phyloP scores from a whole-genome alignment of 2,329 filamentous ascomycete species.

The Pseudogymnoascus sp. region DNA sequence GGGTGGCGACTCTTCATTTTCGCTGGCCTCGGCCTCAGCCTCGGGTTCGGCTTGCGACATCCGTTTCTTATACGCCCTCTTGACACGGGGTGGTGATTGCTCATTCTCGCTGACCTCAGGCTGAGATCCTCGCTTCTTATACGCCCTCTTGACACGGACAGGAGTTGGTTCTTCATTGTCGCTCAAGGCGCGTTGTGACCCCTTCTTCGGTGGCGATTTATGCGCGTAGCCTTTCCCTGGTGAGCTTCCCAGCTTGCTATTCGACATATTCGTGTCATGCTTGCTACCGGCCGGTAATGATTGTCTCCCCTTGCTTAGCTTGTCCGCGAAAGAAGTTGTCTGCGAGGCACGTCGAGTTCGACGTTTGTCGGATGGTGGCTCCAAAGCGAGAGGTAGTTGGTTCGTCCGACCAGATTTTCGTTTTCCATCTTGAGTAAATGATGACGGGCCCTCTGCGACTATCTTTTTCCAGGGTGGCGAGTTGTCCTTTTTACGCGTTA shows the following conservation, averaged over 20 bases:
- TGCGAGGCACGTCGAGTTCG: conserved; percentile 41
- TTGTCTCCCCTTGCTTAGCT: neutral
- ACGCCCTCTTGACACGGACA: conserved; percentile 14
- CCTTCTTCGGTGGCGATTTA: neutral
- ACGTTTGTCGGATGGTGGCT: conserved; percentile 42
- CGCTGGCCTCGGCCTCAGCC: conserved; percentile 16
- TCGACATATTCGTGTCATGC: neutral
- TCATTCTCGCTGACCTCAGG: conserved; percentile 24
- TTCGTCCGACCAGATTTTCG: conserved; percentile 61
- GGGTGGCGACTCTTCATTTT: conserved; percentile 1
- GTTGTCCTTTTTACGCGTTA: conserved; percentile 42
- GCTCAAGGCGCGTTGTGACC: neutral
- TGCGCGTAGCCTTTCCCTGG: neutral
- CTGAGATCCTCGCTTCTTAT: conserved; percentile 15
- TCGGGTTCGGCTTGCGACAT: too few relatives aligned
- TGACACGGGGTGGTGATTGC: conserved; percentile 19
- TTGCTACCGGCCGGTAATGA: neutral
- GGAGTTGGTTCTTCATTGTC: neutral
- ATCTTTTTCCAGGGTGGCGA: conserved; percentile 94
- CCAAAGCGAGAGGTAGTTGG: conserved; percentile 43
- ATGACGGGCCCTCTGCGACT: conserved; percentile 76
- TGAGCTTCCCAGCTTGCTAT: conserved; percentile 4
- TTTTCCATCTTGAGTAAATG: conserved; percentile 66
- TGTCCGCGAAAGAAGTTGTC: conserved; percentile 18
- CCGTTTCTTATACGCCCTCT: neutral